These are phyloP conservation scores for Ramichloridium luteum DNA, from an alignment of 2,329 filamentous ascomycete species.

Conservation along the genomic window DNA sequence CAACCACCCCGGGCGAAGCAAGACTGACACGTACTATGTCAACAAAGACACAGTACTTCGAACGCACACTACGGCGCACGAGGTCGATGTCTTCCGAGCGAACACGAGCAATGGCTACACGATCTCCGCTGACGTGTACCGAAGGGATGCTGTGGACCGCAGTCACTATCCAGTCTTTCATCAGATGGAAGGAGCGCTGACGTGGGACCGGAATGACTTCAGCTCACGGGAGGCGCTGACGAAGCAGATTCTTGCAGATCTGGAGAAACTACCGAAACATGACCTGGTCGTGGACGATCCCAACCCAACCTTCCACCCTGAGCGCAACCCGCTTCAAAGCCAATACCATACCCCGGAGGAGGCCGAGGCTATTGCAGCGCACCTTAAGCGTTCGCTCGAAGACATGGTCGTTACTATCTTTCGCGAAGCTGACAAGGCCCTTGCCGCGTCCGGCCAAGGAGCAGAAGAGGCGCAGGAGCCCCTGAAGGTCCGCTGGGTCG, in stretches of 20 bases:
- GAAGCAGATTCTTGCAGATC: slow-evolving; percentile 55
- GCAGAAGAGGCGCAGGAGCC: slow-evolving; percentile 46
- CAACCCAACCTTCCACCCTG: slow-evolving; percentile 62
- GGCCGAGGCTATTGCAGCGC: slow-evolving; percentile 67
- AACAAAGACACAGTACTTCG: slow-evolving; percentile 72
- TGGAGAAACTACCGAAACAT: slow-evolving; percentile 61
- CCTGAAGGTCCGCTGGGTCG: slow-evolving; percentile 81
- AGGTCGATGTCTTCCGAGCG: slow-evolving; percentile 65
- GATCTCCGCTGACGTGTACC: slow-evolving; percentile 88
- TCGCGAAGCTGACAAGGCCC: slow-evolving; percentile 58
- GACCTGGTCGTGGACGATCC: slow-evolving; percentile 69
- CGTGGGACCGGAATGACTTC: slow-evolving; percentile 64
- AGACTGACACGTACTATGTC: slow-evolving; percentile 91
- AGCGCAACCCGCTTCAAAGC: slow-evolving; percentile 72
- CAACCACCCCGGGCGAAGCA: slow-evolving; percentile 77
- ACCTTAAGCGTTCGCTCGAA: slow-evolving; percentile 82
- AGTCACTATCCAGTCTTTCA: slow-evolving; percentile 96
- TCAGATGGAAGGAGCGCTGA: slow-evolving; percentile 91
- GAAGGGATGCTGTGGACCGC: slow-evolving; percentile 85
- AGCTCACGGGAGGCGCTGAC: slow-evolving; percentile 43
- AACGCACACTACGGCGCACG: slow-evolving; percentile 91
- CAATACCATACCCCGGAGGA: slow-evolving; percentile 61
- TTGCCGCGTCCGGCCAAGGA: slow-evolving; percentile 31
- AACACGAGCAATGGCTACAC: slow-evolving; percentile 70
- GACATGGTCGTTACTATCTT: slow-evolving; percentile 85